Percentiles rank a stretch among this genome's conserved stretches.
Evolutionary conservation across 176 grass and related monocot species (phyloP).

Genomic region (Neostapfia colusana): DNA sequence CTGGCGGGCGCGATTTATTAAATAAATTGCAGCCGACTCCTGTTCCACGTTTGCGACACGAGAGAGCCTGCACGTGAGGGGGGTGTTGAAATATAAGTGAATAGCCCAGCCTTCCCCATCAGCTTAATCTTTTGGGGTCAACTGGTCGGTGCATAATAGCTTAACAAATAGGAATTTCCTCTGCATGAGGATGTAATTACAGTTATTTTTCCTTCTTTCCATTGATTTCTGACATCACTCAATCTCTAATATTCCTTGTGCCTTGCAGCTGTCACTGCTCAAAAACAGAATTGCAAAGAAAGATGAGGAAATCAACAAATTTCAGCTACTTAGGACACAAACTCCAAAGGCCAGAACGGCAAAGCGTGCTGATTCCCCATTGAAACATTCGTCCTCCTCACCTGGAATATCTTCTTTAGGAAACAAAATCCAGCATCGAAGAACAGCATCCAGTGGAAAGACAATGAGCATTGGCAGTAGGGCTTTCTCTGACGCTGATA

Average conservation of each 20-base stretch:
- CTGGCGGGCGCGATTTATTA: no score
- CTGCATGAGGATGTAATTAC: not conserved
- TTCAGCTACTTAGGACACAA: slow-evolving; percentile 50
- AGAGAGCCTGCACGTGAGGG: no score
- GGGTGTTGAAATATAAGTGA: no score
- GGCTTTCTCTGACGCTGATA: slow-evolving; percentile 48
- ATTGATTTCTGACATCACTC: slow-evolving; percentile 3
- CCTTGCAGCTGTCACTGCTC: slow-evolving; percentile 58
- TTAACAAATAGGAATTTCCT: slow-evolving; percentile 3
- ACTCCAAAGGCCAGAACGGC: slow-evolving; percentile 43
- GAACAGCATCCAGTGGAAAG: slow-evolving; percentile 45
- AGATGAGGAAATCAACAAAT: slow-evolving; percentile 63
- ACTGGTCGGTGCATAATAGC: no score
- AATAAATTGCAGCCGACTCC: no score
- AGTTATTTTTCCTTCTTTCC: not conserved
- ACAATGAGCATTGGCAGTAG: slow-evolving; percentile 36
- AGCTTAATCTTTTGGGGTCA: no score
- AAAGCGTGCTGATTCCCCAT: slow-evolving; percentile 41
- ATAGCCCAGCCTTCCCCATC: no score
- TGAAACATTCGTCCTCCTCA: slow-evolving; percentile 80
- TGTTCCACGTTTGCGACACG: no score
- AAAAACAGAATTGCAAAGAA: slow-evolving; percentile 75
- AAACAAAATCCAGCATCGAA: slow-evolving; percentile 40
- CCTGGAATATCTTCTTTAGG: slow-evolving; percentile 61
- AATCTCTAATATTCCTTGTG: slow-evolving; percentile 27